A percentile compares a stretch with the other conserved stretches of the same genome.
These are phyloP conservation scores for Lophium mytilinum DNA, from an alignment of 495 filamentous ascomycete species.

Conservation along the genomic window DNA sequence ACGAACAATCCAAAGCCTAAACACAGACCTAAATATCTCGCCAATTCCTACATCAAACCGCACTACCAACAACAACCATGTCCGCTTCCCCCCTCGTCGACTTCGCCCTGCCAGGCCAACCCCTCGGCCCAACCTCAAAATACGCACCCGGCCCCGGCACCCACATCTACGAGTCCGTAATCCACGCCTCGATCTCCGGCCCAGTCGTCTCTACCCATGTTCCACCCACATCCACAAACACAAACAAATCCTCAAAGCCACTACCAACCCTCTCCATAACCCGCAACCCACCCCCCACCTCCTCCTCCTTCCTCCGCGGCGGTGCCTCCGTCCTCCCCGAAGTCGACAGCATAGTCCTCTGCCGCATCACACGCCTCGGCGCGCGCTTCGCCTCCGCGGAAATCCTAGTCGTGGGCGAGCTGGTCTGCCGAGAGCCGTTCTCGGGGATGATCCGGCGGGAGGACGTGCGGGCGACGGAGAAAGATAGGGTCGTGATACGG, in stretches of 20 bases:
- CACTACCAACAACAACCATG: not conserved
- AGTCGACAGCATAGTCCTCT: constrained; percentile 72
- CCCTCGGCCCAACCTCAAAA: constrained; percentile 56
- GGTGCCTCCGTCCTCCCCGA: constrained; percentile 65
- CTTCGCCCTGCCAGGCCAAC: constrained; percentile 61
- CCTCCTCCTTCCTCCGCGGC: constrained; percentile 35
- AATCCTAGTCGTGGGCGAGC: constrained; percentile 70
- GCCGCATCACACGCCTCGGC: constrained; percentile 73
- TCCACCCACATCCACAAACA: constrained; percentile 24
- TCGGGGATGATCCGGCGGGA: constrained; percentile 56
- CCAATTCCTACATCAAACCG: not conserved
- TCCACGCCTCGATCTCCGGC: constrained; percentile 66
- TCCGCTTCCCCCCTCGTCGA: constrained; percentile 11
- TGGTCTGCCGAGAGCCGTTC: constrained; percentile 30
- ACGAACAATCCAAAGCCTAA: no score
- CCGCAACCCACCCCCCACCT: constrained; percentile 39
- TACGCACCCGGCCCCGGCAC: constrained; percentile 72
- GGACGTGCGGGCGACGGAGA: constrained; percentile 91
- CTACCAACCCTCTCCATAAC: constrained; percentile 19
- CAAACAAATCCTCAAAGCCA: constrained; percentile 28
- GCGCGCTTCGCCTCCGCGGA: constrained; percentile 72
- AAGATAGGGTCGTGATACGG: constrained; percentile 82
- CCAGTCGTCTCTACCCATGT: constrained; percentile 45
- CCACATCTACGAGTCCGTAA: constrained; percentile 60
- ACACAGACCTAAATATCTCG: no score